Percentiles rank a stretch among this genome's conserved stretches.
These are phyloP conservation scores for Buxus sempervirens DNA, from an alignment of 164 flowering plant species.

Conservation along the genomic window DNA sequence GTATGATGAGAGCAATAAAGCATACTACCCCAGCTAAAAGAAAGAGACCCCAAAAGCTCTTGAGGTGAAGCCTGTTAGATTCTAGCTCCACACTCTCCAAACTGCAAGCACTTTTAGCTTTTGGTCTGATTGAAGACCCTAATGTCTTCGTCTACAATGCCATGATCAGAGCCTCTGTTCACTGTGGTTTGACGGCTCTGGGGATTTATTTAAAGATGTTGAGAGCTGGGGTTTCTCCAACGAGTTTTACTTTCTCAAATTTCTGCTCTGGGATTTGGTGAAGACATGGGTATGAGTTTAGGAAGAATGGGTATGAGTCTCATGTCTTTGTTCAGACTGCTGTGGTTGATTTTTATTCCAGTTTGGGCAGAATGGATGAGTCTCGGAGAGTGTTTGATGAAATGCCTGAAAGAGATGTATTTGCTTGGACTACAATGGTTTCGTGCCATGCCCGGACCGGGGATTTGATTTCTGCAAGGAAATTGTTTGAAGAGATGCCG, in stretches of 20 bases:
- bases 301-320: slow-evolving; percentile 56
- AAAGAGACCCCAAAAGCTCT: slow-evolving; percentile 59
- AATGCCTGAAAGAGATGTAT: slow-evolving; percentile 71
- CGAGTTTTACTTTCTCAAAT: slow-evolving; percentile 65
- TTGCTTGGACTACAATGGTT: slow-evolving; percentile 67
- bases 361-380: slow-evolving; percentile 25
- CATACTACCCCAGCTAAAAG: slow-evolving; percentile 45
- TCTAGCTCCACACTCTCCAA: slow-evolving; percentile 36
- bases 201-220: too few relatives aligned
- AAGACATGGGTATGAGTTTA: slow-evolving; percentile 55
- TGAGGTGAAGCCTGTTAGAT: slow-evolving; percentile 43
- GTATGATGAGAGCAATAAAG: slow-evolving; percentile 37
- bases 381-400: slow-evolving; percentile 64
- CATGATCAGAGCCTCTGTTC: too few relatives aligned
- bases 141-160: too few relatives aligned
- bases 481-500: slow-evolving; percentile 65
- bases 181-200: too few relatives aligned
- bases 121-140: too few relatives aligned
- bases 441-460: slow-evolving; percentile 39
- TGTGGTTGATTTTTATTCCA: slow-evolving; percentile 56
- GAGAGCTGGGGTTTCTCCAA: slow-evolving; percentile 34
- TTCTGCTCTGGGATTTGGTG: slow-evolving; percentile 32
- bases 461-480: slow-evolving; percentile 48
- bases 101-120: slow-evolving; percentile 36
- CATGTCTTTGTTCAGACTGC: slow-evolving; percentile 64